Base-by-base conservation (phyloP, 2,329 filamentous ascomycete genomes). In the Ophiocordyceps camponoti-leonardi region DNA sequence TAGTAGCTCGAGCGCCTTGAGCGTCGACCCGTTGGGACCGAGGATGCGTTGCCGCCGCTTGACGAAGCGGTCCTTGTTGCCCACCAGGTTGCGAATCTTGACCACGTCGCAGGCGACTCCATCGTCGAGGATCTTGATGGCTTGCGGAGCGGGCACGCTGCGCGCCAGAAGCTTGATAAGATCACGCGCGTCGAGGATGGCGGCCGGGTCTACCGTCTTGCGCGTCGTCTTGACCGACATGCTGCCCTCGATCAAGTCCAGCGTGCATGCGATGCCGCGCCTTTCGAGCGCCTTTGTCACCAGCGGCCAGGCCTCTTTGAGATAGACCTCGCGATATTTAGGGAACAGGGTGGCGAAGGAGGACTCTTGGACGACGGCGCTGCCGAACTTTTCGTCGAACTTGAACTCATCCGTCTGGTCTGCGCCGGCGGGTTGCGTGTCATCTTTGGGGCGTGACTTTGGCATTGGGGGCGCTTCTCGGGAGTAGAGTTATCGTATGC, bases 151-250 rank as follows among this genome's bases (percentile, higher is more conserved):
- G 1, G 92, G 92, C 6, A 98, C 92, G 55, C 84, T 92, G 60
- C 92, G 77, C 4, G 92, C 82, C 6, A 98, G 74, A 31, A 98
- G 71, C 60, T 94, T 95, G 61, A 98, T 92, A 50, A 98, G 70
- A 61, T 98, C 92, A 52, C 92, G 79, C 16, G 90, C 88, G 54
- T 95, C 94, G 46, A 98, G 73, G 47, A 98, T 94, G 5, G 88
- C 77, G 6, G 88, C 87, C 8, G 92, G 92, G 58, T 98, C 92
- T 61, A 73, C 94, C 3, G 87, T 94, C 62, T 88, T 88, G 56
- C 83, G 73, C 2, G 90, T 96, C 22, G 92, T 96, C 66, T 90
- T 93, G 52, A 96, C 90, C 0, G 84, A 88, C 90, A 96, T 96
- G 60, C 80, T 86, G 58, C 92, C 92, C 62, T 96, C 88, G 5